Conservation (phyloP, 495 filamentous ascomycete genomes). For the Podospora pseudocomata region DNA sequence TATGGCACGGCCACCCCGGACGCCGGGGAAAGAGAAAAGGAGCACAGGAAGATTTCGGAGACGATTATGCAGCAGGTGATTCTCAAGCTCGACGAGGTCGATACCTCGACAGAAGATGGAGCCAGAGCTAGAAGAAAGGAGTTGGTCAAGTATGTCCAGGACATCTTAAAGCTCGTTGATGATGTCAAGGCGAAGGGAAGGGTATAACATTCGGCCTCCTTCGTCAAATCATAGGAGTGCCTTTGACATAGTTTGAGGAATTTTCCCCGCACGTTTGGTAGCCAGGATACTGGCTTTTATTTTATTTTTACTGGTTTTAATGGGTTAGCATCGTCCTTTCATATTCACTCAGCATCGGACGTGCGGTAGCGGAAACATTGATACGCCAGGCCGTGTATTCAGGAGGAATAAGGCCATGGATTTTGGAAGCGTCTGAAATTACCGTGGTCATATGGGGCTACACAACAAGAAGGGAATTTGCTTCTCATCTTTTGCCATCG, state of each 20-base stretch:
- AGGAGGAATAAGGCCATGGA: background rate
- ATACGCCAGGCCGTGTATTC: background rate
- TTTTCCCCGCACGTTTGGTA: background rate
- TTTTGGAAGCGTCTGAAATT: background rate
- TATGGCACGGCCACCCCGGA: conserved; percentile 65
- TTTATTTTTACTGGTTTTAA: background rate
- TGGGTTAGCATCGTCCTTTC: background rate
- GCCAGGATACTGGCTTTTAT: background rate
- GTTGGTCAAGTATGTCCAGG: conserved; percentile 72
- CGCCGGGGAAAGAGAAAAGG: conserved; percentile 63
- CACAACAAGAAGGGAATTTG: background rate
- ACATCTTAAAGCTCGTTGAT: conserved; percentile 61
- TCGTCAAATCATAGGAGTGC: background rate
- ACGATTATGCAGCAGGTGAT: conserved; percentile 78
- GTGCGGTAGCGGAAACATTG: background rate
- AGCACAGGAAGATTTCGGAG: conserved; percentile 78
- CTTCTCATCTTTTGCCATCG: background rate
- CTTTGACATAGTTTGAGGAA: background rate
- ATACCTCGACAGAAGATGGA: conserved; percentile 62
- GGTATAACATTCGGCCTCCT: background rate
- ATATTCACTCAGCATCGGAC: background rate
- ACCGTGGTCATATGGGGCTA: background rate
- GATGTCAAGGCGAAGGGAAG: conserved; percentile 21
- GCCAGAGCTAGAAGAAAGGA: conserved; percentile 66
- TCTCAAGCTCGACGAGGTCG: conserved; percentile 81